Base-by-base conservation (phyloP, 305 asterid genomes). In the Caryopteris hybrid region DNA sequence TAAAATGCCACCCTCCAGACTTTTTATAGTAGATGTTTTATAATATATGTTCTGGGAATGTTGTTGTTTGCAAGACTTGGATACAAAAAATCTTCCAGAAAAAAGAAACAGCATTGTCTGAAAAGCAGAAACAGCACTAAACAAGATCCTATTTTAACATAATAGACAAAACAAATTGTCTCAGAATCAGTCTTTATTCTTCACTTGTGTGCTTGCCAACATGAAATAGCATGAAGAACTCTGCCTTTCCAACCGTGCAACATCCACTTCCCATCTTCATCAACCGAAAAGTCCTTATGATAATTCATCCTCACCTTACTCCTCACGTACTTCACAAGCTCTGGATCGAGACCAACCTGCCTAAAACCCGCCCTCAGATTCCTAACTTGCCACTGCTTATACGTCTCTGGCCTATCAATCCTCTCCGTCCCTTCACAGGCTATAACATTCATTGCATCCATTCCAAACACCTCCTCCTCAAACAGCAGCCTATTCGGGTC, bases 221-320 rank as follows among this genome's bases (percentile, higher is more conserved):
- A 82, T 1, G 90, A 79, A 12, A 81, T 69, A 14, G 82, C 90
- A 18, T 73, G 53, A 46, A 79, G 20, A 33, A 84, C 81, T 1
- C 87, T 48, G 0, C 90, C 90, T 41, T 74, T 85, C 90, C 90
- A 85, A 3, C 87, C 87, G 29, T 78, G 85, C 64, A 85, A 63
- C 81, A 84, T 69, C 87, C 87, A 84, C 11, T 73, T 73, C 41
- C 85, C 85, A 48, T 84, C 90, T 59, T 79, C 85, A n/a, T 84
- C 90, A 12, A 82, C 67, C 11, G 73, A 73, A 42, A 84, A 81
- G 23, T 82, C 82, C 74, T 73, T 76, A n/a, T 84, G 81, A 25
- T 81, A 84, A 2, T 70, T 62, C 42, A 1, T 33, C 77, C 69
- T 66, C 74, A 84, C 85, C 77, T 66, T 75, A 2, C 23, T 68